Evolutionary conservation across 148 eudicot species (phyloP), one percentile per base, ranked within the genome.

Genomic region (Fagopyrum homotropicum): DNA sequence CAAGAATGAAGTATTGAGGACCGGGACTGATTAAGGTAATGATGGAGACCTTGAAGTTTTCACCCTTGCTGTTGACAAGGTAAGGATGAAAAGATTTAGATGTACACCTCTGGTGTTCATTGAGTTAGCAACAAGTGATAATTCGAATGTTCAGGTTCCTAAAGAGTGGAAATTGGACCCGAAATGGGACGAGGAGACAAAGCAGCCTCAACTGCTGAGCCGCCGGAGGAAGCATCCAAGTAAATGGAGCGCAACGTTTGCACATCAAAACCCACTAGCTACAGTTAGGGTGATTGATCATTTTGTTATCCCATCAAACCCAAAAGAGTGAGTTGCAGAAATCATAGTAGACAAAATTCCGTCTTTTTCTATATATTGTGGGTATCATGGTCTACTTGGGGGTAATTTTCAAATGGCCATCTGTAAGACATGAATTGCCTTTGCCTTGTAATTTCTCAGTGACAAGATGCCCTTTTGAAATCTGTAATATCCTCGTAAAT

Each of bases 21-120:
- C 26, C 0, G 26, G 0, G 26, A 0, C 26, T 22, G 26, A 22
- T 22, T 22, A 22, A 22, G 26, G 26, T 22, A 22, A 22, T 12
- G 78, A 85, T 56, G 99, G 99, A 11, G 82, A 89, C 82, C 94
- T 96, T 73, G 97, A 96, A 84, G 93, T 92, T 83, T 92, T 79
- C 81, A 96, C 99, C 73, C 97, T 96, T 72, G 98, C 99, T 26
- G 99, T 96, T 73, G 99, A 96, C 77, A 96, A 90, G 94, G 99
- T 96, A 79, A 73, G 46, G 71, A 9, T 66, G 19, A 14, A 40
- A 66, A 66, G 47, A 66, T 30, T 30, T 63, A 9, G n/a, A 30
- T 6, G 35, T 22, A 59, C 30, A 19, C 17, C 64, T 7, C 11
- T 5, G n/a, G 7, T 47, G 35, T 19, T 59, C 5, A 4, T 43